Evolutionary conservation across 2,329 filamentous ascomycete genomes (phyloP), one percentile per base, ranked within the genome.

Genomic region (Neopestalotiopsis rosae): DNA sequence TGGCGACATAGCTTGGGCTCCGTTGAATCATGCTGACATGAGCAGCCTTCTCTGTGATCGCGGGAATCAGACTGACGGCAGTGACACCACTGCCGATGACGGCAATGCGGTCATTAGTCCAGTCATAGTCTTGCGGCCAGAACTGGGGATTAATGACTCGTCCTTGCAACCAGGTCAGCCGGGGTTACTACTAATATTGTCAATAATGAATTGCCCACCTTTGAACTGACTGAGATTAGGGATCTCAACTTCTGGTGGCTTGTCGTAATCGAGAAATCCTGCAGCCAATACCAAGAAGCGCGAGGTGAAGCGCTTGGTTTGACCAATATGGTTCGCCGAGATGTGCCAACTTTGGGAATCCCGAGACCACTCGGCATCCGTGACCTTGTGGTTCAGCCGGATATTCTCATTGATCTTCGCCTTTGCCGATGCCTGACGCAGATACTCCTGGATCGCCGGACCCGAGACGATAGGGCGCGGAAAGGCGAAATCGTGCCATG

Each of bases 1-100:
- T 85, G 3, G 81, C 79, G 66, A 94, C 85, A 74, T 93, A 94
- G 1, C 86, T 88, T 0, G 93, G 94, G 52, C 90, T 93, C 68
- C 93, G 89, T 80, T 96, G 93, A 2, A 96, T 85, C 88, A 95
- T 93, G 1, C 92, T 95, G 30, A 94, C 89, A n/a, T 88, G 85
- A 3, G 80, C 81, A 4, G 91, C 92, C 58, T 86, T 87, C 49
- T 91, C 81, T 1, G 89, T 89, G 58, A 96, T 80, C 57, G 85
- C 87, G 0, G 93, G 94, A 4, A 96, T 79, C 0, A 97, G 84
- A 0, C 92, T 95, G 67, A 95, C 81, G 4, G 92, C 91, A 0
- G 93, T 96, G 3, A 93, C 93, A 4, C 93, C 94, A n/a, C 88
- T 91, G 7, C 93, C 93, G 69, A 95, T 88, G 67, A 95, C 83